phyloP scores from a whole-genome alignment of 331 rosid genomes.

The Quercus tomentella region DNA sequence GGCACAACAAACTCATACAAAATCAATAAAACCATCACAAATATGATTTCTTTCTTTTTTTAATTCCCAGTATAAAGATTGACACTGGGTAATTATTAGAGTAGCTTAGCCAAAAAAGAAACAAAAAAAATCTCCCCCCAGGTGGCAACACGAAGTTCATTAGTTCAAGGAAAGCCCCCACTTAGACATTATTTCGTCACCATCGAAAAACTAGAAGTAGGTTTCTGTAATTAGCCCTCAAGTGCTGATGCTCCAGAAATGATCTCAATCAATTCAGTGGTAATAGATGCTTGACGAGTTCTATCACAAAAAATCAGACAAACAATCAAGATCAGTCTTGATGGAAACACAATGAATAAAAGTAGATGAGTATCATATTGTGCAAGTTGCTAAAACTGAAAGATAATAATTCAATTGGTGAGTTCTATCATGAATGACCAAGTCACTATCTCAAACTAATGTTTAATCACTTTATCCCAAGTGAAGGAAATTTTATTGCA shows the following conservation, averaged over 20 bases:
- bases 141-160: slow-evolving; percentile 35
- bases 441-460: too few species aligned
- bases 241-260: slow-evolving; percentile 97
- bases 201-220: slow-evolving; percentile 20
- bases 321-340: slow-evolving; percentile 25
- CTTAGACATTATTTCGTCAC: slow-evolving; percentile 45
- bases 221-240: slow-evolving; percentile 43
- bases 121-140: slow-evolving; percentile 5
- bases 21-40: slow-evolving; percentile 26
- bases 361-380: too few species aligned
- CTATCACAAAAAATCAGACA: slow-evolving; percentile 39
- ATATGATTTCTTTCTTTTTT: background rate
- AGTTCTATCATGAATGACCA: too few species aligned
- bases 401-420: too few species aligned
- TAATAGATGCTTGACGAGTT: slow-evolving; percentile 99
- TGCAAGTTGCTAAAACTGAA: too few species aligned
- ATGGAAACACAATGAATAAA: background rate
- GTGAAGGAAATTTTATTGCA: too few species aligned
- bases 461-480: too few species aligned
- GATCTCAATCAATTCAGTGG: slow-evolving; percentile 97
- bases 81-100: background rate
- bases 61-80: background rate
- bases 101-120: slow-evolving; percentile 6
- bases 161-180: slow-evolving; percentile 33
- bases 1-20: slow-evolving; percentile 9